A percentile compares a stretch with the other conserved stretches of the same genome.
Conservation (phyloP, 805 yeast genomes). For the Lachancea kluyveri region DNA sequence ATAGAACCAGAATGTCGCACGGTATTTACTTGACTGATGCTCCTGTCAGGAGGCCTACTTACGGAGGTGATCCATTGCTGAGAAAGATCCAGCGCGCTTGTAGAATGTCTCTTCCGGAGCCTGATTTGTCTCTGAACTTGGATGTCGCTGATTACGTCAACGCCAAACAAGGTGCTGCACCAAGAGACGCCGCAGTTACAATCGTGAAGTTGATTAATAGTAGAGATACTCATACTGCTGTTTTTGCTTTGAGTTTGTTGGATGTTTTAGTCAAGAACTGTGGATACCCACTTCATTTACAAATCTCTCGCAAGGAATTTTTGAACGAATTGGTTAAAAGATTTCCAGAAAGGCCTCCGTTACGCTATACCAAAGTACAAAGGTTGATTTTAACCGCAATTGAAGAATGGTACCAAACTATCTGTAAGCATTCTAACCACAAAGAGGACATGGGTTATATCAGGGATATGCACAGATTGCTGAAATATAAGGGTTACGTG, state of each 20-base stretch:
- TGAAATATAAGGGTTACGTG: conserved; percentile 82
- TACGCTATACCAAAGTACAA: conserved; percentile 77
- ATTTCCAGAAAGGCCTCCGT: conserved; percentile 93
- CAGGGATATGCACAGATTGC: conserved; percentile 90
- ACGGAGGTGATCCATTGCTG: conserved; percentile 30
- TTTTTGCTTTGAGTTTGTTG: conserved; percentile 72
- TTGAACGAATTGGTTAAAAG: conserved; percentile 86
- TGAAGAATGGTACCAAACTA: conserved; percentile 96
- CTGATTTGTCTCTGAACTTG: conserved; percentile 79
- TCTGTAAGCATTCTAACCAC: conserved; percentile 83
- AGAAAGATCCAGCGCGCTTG: conserved; percentile 70
- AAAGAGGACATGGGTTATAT: conserved; percentile 89
- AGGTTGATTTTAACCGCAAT: conserved; percentile 80
- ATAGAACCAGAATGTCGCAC: conserved; percentile 11
- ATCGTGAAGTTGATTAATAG: conserved; percentile 78
- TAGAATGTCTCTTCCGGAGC: conserved; percentile 73
- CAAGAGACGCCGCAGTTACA: conserved; percentile 87
- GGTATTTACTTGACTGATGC: conserved; percentile 30
- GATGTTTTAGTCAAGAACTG: conserved; percentile 95
- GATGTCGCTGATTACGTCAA: conserved; percentile 93
- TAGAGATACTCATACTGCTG: conserved; percentile 75
- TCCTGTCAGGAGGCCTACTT: conserved; percentile 28
- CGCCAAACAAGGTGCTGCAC: conserved; percentile 83
- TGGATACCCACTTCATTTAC: conserved; percentile 94
- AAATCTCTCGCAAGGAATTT: conserved; percentile 90